Evolutionary conservation across 1,284 basidiomycete genomes (phyloP).

Genomic region (Quambalaria eucalypti): DNA sequence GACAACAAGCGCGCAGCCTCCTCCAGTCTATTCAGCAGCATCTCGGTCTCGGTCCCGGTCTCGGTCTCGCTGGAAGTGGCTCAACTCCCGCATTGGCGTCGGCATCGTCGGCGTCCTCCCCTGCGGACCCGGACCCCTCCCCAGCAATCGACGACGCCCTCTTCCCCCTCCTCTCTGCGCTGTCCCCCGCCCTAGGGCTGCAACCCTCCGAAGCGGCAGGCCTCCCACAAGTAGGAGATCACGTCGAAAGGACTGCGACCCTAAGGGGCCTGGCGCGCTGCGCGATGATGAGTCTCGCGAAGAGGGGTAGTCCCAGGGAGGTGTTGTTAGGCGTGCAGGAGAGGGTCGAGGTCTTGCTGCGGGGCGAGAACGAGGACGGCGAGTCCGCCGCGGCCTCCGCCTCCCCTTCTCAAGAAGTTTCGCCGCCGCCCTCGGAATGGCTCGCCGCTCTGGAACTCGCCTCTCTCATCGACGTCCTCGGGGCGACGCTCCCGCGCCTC

Average conservation of each 20-base stretch:
- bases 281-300: constrained; percentile 17
- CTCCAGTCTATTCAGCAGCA: constrained; percentile 1
- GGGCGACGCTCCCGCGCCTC: constrained; percentile 24
- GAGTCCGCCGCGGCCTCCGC: constrained; percentile 3
- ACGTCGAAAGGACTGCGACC: constrained; percentile 1
- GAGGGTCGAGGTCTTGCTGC: constrained; percentile 21
- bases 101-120: neutral
- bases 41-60: no score
- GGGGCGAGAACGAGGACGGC: constrained; percentile 5
- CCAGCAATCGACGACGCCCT: constrained; percentile 17
- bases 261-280: constrained; percentile 8
- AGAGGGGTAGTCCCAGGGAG: constrained; percentile 24
- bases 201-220: neutral
- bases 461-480: constrained; percentile 16
- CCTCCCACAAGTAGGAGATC: neutral
- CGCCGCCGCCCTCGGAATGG: constrained; percentile 1
- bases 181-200: constrained; percentile 23
- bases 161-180: constrained; percentile 25
- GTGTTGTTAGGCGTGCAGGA: constrained; percentile 33
- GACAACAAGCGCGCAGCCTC: constrained; percentile 4
- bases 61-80: no score
- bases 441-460: neutral
- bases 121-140: no score
- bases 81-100: neutral
- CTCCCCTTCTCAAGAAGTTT: neutral